Base-by-base conservation (phyloP, 2,329 filamentous ascomycete species). In the Botrytis paeoniae region DNA sequence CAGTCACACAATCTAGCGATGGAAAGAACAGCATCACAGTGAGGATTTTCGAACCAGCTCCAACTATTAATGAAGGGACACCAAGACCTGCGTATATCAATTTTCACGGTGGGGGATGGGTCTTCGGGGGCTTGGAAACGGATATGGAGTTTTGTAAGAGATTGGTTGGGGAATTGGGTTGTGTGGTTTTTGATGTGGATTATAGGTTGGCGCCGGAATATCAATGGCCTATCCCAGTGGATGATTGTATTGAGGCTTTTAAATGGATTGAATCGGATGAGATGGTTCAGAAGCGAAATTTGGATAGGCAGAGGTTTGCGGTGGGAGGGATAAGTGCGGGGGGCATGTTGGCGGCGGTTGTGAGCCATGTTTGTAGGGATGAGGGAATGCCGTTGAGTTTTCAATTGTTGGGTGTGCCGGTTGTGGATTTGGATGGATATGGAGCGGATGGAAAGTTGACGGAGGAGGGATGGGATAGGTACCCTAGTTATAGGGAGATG, bases 171-270 rank as follows among this genome's bases (percentile, higher is more conserved):
- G 80, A 82, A 25, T 79, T 82, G n/a, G 79, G 81, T 25, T 74
- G 82, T 60, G 83, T 85, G 25, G 82, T 78, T 1, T 83, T 85
- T 75, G 83, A 85, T 74, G 82, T 85, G 37, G 83, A 84, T 73
- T 85, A 85, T 69, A 73, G 77, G 7, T 79, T 86, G 18, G 84
- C 84, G 1, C 85, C 85, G 0, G 83, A 86, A 73, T 78, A 84
- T 75, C 81, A 81, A 29, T 87, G 85, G 73, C 85, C 85, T 0
- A 81, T 81, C 9, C 82, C 82, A 22, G 80, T 83, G 10, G 77
- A 83, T 45, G 85, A 86, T 74, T 79, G 79, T 64, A 86, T 82
- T 82, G 84, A 85, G 74, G 82, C 81, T 18, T 74, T 86, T 51
- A 78, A 82, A 74, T 86, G 84, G 84, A 79, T 78, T n/a, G 12